These are phyloP conservation scores for Diaporthe capsici DNA, from an alignment of 2,329 filamentous ascomycete genomes.

Conservation along the genomic window DNA sequence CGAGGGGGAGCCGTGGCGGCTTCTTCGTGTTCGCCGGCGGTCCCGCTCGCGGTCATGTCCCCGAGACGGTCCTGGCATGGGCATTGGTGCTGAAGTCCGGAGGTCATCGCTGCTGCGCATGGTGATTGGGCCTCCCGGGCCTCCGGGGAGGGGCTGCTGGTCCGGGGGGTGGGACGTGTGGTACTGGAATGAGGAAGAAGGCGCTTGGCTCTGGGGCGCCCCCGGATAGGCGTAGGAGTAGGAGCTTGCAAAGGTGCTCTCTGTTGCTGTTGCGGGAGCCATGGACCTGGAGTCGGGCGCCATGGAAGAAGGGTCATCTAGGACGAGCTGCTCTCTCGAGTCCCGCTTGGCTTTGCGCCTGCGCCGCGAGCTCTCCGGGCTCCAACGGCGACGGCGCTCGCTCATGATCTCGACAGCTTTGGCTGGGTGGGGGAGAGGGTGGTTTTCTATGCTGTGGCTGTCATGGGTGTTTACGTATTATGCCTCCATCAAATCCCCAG, in stretches of 20 bases:
- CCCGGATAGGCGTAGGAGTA: constrained; percentile 30
- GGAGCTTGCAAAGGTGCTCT: constrained; percentile 36
- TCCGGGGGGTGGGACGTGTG: constrained; percentile 18
- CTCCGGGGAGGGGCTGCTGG: constrained; percentile 29
- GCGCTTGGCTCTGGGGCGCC: constrained; percentile 17
- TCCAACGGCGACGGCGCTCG: constrained; percentile 69
- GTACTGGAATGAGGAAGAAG: constrained; percentile 33
- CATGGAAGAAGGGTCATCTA: constrained; percentile 44
- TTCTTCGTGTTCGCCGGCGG: constrained; percentile 17
- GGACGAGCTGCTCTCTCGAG: constrained; percentile 56
- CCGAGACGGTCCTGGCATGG: constrained; percentile 33
- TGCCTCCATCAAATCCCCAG: neutral
- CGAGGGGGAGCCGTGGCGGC: constrained; percentile 44
- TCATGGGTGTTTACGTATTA: constrained; percentile 35
- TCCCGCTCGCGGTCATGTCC: constrained; percentile 36
- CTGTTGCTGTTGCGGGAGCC: constrained; percentile 29
- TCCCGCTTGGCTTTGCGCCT: constrained; percentile 61
- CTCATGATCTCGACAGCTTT: constrained; percentile 63
- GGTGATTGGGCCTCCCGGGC: constrained; percentile 25
- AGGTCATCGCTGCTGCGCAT: constrained; percentile 37
- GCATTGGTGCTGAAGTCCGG: constrained; percentile 7
- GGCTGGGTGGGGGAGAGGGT: neutral
- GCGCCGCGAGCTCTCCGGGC: constrained; percentile 68
- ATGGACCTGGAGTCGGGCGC: constrained; percentile 39
- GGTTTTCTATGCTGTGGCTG: constrained; percentile 16